Evolutionary conservation across 2,329 filamentous ascomycete genomes (phyloP), one percentile per base, ranked within the genome.

Genomic region (Pestalotiopsis sp.): DNA sequence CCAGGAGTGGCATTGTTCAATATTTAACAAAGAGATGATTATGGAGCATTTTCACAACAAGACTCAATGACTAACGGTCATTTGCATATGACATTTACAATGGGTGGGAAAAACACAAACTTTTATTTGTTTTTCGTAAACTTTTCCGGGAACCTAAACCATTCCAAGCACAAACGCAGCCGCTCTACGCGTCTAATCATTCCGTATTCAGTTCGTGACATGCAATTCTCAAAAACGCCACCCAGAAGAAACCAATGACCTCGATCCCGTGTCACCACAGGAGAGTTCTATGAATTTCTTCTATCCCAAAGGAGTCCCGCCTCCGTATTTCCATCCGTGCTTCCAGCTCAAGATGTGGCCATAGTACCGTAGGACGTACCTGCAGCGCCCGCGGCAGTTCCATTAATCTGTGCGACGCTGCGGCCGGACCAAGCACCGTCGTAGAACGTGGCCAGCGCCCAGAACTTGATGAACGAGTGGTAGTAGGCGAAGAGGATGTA

Each of bases 391-490:
- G 57, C 17, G 20, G 25, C n/a, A 39, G 59, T 17, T 31, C 25
- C 59, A 11, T 13, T 12, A 12, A 66, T 11, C 25, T 66, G 74
- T 11, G 31, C 13, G 57, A 13, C 38, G 49, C 81, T 74, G 3
- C 82, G 77, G 0, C 83, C 82, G 7, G 71, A 77, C 84, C 85
- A 87, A 4, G 64, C 71, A 27, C 76, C 79, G 64, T 84, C 78
- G 75, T 78, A 85, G 64, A 87, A 84, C 0, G 88, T 91, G 3
- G 87, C 66, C 25, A 87, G 64, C 0, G 87, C 87, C 73, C 83
- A 87, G 0, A 90, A 36, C 78, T 90, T 91, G 72, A 91, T 82
- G 1, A 88, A 73, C 31, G 84, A 84, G 74, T 91, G 89, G 49
- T 81, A 76, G 72, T 90, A 92, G 1, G 81, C 85, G 73, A 91